phyloP scores from a whole-genome alignment of 768 basidiomycete genomes.

The Gymnopilus dilepis region DNA sequence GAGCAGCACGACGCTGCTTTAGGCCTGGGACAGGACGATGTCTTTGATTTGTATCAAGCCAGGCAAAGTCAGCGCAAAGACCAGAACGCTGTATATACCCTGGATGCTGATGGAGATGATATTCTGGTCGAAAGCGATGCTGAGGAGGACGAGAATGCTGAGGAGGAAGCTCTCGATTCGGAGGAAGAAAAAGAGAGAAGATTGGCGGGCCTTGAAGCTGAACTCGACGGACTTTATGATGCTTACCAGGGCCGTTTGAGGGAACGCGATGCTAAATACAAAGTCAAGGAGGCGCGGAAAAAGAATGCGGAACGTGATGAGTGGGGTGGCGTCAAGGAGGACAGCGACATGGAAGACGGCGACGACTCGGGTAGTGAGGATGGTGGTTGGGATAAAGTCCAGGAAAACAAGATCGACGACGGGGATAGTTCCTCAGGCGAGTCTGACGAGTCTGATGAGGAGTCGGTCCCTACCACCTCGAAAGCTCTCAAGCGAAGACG shows the following conservation, averaged over 20 bases:
- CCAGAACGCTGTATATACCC: conserved; percentile 36
- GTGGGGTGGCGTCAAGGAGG: conserved; percentile 76
- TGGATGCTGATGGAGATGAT: conserved; percentile 47
- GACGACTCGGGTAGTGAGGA: no score
- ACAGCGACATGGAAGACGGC: no score
- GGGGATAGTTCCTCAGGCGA: conserved; percentile 56
- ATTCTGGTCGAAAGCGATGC: conserved; percentile 44
- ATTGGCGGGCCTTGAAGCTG: conserved; percentile 72
- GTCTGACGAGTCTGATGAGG: conserved; percentile 50
- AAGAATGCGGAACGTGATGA: conserved; percentile 78
- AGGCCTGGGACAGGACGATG: conserved; percentile 77
- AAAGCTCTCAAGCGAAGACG: conserved; percentile 52
- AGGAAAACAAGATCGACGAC: conserved; percentile 54
- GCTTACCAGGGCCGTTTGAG: conserved; percentile 79
- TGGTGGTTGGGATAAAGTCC: conserved; percentile 77
- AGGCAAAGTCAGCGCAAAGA: conserved; percentile 47
- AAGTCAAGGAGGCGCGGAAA: conserved; percentile 76
- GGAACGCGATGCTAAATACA: conserved; percentile 88
- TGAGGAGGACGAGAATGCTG: conserved; percentile 35
- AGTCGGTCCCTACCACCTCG: conserved; percentile 20
- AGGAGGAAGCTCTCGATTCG: conserved; percentile 49
- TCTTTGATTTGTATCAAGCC: conserved; percentile 82
- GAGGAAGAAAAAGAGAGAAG: conserved; percentile 76
- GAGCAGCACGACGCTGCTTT: conserved; percentile 81
- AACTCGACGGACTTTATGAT: conserved; percentile 89